Evolutionary conservation across 495 filamentous ascomycete species (phyloP), one percentile per base, ranked within the genome.

Genomic region (Penicillium paradoxum): DNA sequence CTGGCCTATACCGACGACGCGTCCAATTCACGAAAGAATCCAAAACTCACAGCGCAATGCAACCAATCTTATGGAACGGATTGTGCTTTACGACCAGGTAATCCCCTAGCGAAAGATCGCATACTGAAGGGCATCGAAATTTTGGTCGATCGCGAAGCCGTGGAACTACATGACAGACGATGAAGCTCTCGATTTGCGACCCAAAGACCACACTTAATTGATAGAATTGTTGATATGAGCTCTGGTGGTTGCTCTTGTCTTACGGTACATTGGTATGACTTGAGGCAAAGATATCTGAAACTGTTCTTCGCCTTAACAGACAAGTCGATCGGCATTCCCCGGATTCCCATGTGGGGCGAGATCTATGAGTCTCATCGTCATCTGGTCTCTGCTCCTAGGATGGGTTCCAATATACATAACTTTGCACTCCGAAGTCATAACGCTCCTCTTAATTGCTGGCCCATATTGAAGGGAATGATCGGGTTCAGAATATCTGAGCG

Each of bases 1-100:
- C 15, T 67, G 1, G 59, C 64, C 5, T 67, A 64, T 18, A 67
- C 59, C 13, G 55, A 63, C 17, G 45, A 53, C 10, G 38, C 45
- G 4, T 48, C 54, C 8, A 47, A 51, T 10, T 36, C 48, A n/a
- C 22, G 36, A 25, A 52, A 19, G 33, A 32, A 38, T 11, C 13
- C 27, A 0, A 27, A 50, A 13, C 19, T 46, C 27, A 17, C 47
- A 14, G 19, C 21, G 9, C 13, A 15, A n/a, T 24, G 30, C 0
- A 19, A 36, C 2, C 5, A 29, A 21, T 37, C 45, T 6, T n/a
- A n/a, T 1, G 6, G 18, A 13, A 47, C 19, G 17, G 32, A 25
- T 24, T 17, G 5, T 2, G 19, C 13, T 1, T 22, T 14, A 11
- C 18, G 6, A 21, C 2, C 6, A 2, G 7, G 14, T 4, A 21